phyloP scores from a whole-genome alignment of 352 stramenopile species.

The Globisporangium irregulare region DNA sequence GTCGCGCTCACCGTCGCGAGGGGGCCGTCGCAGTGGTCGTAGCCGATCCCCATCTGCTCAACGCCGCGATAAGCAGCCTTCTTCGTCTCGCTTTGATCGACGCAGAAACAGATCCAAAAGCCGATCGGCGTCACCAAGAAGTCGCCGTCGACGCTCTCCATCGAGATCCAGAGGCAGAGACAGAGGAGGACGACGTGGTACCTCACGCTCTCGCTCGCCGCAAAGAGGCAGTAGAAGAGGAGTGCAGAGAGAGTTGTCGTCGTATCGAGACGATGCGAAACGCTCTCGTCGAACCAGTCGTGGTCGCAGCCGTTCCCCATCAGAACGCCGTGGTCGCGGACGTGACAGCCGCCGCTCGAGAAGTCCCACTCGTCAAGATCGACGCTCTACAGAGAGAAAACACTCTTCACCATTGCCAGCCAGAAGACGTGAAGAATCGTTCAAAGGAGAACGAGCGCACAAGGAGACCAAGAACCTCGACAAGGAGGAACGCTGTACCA shows the following conservation, averaged over 20 bases:
- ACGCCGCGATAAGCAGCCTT: neutral
- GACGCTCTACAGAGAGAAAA: conserved; percentile 4
- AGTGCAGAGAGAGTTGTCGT: neutral
- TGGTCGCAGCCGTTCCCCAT: neutral
- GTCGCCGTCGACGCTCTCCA: conserved; percentile 17
- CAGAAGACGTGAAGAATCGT: neutral
- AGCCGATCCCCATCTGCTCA: neutral
- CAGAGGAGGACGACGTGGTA: neutral
- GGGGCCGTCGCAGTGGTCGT: conserved; percentile 5
- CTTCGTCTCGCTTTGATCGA: conserved; percentile 3
- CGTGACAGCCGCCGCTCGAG: conserved; percentile 10
- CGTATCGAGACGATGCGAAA: neutral
- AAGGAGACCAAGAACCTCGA: neutral
- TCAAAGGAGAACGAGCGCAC: neutral
- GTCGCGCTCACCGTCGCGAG: neutral
- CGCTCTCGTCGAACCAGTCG: neutral
- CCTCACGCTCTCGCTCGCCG: conserved; percentile 10
- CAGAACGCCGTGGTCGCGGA: neutral
- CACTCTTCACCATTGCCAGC: neutral
- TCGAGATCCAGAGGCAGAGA: conserved; percentile 25
- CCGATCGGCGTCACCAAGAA: conserved; percentile 7
- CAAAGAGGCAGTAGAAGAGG: neutral
- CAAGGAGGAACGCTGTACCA: neutral
- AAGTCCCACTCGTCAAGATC: conserved; percentile 9
- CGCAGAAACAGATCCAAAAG: conserved; percentile 1